Conservation (phyloP, 2,329 filamentous ascomycete genomes). For the Nannizzia gypsea region DNA sequence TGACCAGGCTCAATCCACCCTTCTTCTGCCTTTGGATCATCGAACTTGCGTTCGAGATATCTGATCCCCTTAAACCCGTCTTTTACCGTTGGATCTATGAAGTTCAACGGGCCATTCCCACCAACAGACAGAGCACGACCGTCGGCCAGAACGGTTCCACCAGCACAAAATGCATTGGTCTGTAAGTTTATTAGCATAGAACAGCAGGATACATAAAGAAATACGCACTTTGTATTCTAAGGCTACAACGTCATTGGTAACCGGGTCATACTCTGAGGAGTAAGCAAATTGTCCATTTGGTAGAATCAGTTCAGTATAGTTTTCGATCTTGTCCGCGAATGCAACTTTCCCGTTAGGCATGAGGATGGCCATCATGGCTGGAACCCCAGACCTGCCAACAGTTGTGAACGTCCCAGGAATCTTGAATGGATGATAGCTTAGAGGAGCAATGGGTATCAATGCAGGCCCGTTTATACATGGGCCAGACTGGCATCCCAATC, state of each 20-base stretch:
- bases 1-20: slow-evolving; percentile 47
- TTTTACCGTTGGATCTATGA: slow-evolving; percentile 46
- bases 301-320: slow-evolving; percentile 47
- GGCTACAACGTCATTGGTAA: slow-evolving; percentile 35
- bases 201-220: background rate
- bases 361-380: slow-evolving; percentile 51
- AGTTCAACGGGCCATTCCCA: slow-evolving; percentile 45
- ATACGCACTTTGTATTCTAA: slow-evolving; percentile 34
- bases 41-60: slow-evolving; percentile 39
- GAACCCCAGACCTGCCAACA: slow-evolving; percentile 48
- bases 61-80: slow-evolving; percentile 50
- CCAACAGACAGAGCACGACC: slow-evolving; percentile 45
- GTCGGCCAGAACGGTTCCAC: slow-evolving; percentile 47
- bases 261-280: slow-evolving; percentile 48
- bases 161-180: slow-evolving; percentile 52
- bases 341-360: slow-evolving; percentile 48
- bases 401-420: slow-evolving; percentile 39
- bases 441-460: slow-evolving; percentile 4
- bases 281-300: slow-evolving; percentile 47
- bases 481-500: slow-evolving; percentile 46
- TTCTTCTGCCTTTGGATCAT: slow-evolving; percentile 37
- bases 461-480: slow-evolving; percentile 28
- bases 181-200: slow-evolving; percentile 10
- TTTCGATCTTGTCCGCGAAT: slow-evolving; percentile 53
- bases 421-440: slow-evolving; percentile 14